Percentiles rank a stretch among this genome's conserved stretches.
Conservation (phyloP, 495 filamentous ascomycete species). For the Penicillium parvum region DNA sequence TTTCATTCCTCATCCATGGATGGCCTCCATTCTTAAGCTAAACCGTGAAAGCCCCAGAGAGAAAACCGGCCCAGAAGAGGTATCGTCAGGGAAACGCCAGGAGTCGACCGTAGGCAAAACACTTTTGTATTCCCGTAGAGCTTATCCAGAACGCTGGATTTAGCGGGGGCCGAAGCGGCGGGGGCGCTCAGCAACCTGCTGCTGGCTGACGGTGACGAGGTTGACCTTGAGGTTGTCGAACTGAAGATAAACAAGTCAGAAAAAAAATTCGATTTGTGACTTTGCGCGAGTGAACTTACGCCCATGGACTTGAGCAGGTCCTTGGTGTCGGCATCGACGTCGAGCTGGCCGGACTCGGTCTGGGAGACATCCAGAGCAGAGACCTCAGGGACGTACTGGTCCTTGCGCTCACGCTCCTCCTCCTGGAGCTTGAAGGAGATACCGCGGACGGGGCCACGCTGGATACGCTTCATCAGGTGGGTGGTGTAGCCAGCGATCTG, state of each 20-base stretch:
- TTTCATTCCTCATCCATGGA: slow-evolving; percentile 51
- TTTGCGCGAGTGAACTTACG: slow-evolving; percentile 58
- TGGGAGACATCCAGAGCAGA: slow-evolving; percentile 96
- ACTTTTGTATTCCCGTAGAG: slow-evolving; percentile 23
- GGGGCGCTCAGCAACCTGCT: slow-evolving; percentile 74
- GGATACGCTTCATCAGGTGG: slow-evolving; percentile 91
- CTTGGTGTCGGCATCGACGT: slow-evolving; percentile 96
- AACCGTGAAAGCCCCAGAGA: slow-evolving; percentile 25
- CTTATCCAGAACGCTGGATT: slow-evolving; percentile 21
- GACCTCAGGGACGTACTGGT: slow-evolving; percentile 99
- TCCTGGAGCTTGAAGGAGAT: slow-evolving; percentile 99
- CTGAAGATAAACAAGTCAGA: slow-evolving; percentile 42
- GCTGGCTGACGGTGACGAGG: slow-evolving; percentile 82
- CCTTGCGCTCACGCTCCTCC: slow-evolving; percentile 99
- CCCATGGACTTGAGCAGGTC: slow-evolving; percentile 96
- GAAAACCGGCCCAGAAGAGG: slow-evolving; percentile 20
- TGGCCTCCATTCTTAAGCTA: slow-evolving; percentile 32
- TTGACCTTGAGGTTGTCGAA: slow-evolving; percentile 97
- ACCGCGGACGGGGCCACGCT: slow-evolving; percentile 97
- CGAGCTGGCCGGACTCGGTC: slow-evolving; percentile 85
- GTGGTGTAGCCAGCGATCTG: slow-evolving; percentile 99
- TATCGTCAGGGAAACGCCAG: slow-evolving; percentile 28
- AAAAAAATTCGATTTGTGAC: background rate
- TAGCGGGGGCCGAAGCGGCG: slow-evolving; percentile 57
- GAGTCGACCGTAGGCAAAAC: slow-evolving; percentile 34